phyloP scores from a whole-genome alignment of 225 moss, liverwort and hornwort genomes.

The Physcomitrellopsis africana region DNA sequence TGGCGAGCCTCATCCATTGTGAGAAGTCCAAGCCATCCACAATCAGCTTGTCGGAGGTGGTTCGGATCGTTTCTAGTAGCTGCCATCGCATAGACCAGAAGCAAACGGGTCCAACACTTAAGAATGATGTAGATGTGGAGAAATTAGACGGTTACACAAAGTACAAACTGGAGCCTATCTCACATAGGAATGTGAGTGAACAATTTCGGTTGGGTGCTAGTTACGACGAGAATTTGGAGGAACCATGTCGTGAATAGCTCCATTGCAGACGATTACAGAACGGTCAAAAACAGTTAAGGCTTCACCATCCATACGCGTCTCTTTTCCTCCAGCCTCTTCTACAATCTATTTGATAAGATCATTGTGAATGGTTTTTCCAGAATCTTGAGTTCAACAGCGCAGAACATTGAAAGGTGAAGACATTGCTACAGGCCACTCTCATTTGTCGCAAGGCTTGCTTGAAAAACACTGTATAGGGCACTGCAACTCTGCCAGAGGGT shows the following conservation, averaged over 20 bases:
- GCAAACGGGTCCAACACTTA: conserved; percentile 3
- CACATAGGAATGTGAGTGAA: background rate
- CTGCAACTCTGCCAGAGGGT: background rate
- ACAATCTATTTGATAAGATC: conserved; percentile 62
- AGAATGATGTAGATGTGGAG: background rate
- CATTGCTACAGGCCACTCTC: conserved; percentile 4
- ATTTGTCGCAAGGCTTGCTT: background rate
- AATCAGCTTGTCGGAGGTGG: conserved; percentile 81
- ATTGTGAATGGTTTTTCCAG: background rate
- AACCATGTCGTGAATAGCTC: conserved; percentile 82
- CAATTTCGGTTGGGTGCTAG: background rate
- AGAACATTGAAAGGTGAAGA: background rate
- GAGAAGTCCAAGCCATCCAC: conserved; percentile 85
- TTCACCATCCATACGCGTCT: conserved; percentile 93
- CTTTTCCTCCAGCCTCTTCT: conserved; percentile 97
- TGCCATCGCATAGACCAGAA: conserved; percentile 45
- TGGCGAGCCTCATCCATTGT: conserved; percentile 84
- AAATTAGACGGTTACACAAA: background rate
- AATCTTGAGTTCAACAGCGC: conserved; percentile 12
- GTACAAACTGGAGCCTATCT: background rate
- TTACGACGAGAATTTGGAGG: background rate
- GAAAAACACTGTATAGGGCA: background rate
- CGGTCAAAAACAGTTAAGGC: conserved; percentile 84
- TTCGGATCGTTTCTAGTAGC: conserved; percentile 83
- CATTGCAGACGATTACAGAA: conserved; percentile 90